phyloP scores from a whole-genome alignment of 2,329 filamentous ascomycete species.

The Lasiodiplodia theobromae region DNA sequence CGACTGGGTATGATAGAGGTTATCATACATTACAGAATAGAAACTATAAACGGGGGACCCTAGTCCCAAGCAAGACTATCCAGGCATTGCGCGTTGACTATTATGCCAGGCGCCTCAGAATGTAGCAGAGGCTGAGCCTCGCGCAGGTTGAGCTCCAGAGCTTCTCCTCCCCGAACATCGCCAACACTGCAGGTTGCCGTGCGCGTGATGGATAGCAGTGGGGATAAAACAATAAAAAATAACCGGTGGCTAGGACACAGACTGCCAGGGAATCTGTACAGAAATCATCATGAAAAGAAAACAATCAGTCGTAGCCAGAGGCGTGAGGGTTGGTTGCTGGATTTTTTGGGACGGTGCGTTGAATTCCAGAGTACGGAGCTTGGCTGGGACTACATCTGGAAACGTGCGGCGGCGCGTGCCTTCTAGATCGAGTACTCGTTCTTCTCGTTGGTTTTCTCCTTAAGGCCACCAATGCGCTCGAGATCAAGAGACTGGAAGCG shows the following conservation, averaged over 20 bases:
- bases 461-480: slow-evolving; percentile 90
- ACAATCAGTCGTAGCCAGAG: slow-evolving; percentile 30
- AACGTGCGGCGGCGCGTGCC: slow-evolving; percentile 14
- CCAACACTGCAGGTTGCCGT: slow-evolving; percentile 28
- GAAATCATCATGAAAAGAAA: slow-evolving; percentile 29
- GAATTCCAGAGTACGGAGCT: slow-evolving; percentile 12
- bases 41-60: slow-evolving; percentile 49
- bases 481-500: slow-evolving; percentile 95
- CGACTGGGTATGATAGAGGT: slow-evolving; percentile 20
- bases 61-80: slow-evolving; percentile 38
- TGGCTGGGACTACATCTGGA: slow-evolving; percentile 12
- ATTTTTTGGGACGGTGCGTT: slow-evolving; percentile 9
- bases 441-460: slow-evolving; percentile 74
- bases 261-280: slow-evolving; percentile 29
- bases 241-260: slow-evolving; percentile 25
- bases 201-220: slow-evolving; percentile 29
- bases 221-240: slow-evolving; percentile 23
- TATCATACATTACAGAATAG: slow-evolving; percentile 54
- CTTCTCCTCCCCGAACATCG: slow-evolving; percentile 27
- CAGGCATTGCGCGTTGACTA: slow-evolving; percentile 28
- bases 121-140: slow-evolving; percentile 36
- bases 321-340: slow-evolving; percentile 19
- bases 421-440: slow-evolving; percentile 31
- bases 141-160: slow-evolving; percentile 24
- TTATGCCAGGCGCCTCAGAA: slow-evolving; percentile 44